These are phyloP conservation scores for Tetrahymena borealis DNA, from an alignment of 73 alveolate genomes.

Conservation along the genomic window DNA sequence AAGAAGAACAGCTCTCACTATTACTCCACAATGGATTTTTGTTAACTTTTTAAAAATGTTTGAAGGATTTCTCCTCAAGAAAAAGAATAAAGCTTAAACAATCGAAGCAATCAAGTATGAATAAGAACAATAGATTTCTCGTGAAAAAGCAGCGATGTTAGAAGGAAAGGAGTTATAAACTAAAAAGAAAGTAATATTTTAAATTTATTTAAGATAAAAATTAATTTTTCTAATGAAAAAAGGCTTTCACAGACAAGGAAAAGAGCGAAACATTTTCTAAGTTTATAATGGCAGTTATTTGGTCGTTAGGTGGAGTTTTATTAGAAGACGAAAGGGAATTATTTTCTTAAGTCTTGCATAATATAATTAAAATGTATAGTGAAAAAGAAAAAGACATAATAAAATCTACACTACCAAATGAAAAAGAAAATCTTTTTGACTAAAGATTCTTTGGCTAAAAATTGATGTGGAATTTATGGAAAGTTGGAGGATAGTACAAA, in stretches of 20 bases:
- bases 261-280: conserved; percentile 6
- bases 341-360: conserved; percentile 4
- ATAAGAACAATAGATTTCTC: conserved; percentile 33
- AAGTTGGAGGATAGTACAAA: conserved; percentile 18
- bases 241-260: conserved; percentile 24
- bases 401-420: background rate
- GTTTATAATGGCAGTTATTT: conserved; percentile 10
- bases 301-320: conserved; percentile 26
- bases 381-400: background rate
- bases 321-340: conserved; percentile 4
- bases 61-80: background rate
- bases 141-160: conserved; percentile 4
- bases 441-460: conserved; percentile 4
- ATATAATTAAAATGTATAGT: background rate
- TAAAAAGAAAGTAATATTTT: conserved; percentile 7
- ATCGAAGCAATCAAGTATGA: conserved; percentile 29
- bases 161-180: conserved; percentile 41
- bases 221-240: background rate
- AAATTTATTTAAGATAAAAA: background rate
- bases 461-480: conserved; percentile 31
- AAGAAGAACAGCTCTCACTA: background rate
- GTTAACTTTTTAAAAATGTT: background rate
- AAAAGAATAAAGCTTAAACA: background rate
- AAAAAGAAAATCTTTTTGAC: background rate
- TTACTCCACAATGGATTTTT: background rate